Percentiles rank a stretch among this genome's conserved stretches.
phyloP scores from a whole-genome alignment of 2,329 filamentous ascomycete species.

The Aureobasidium vineae region DNA sequence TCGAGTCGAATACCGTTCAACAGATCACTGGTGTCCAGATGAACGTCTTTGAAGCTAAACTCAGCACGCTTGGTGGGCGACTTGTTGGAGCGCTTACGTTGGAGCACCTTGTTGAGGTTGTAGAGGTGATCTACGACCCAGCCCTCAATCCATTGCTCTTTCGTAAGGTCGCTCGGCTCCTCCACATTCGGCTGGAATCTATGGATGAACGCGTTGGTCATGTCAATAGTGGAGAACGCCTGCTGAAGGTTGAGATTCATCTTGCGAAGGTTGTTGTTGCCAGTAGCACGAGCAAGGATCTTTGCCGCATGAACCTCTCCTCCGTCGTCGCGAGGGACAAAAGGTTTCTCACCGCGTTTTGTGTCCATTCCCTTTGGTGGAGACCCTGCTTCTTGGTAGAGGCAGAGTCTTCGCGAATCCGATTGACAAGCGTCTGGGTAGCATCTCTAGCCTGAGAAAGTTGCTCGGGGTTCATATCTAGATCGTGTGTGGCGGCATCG shows the following conservation, averaged over 20 bases:
- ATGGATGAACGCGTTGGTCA: not conserved
- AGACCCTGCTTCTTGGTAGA: not conserved
- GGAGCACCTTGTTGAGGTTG: not conserved
- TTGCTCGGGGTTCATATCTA: not conserved
- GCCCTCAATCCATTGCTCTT: not conserved
- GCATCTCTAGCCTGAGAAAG: not conserved
- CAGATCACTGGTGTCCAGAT: not conserved
- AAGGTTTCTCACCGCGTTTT: not conserved
- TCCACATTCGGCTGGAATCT: no score
- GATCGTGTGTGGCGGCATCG: not conserved
- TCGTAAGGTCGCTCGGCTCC: no score
- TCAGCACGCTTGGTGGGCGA: not conserved
- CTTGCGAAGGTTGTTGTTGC: not conserved
- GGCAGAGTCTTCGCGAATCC: not conserved
- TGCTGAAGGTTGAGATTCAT: not conserved
- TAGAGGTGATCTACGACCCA: not conserved
- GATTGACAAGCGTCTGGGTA: not conserved
- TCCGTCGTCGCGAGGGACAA: not conserved
- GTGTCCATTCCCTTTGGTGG: not conserved
- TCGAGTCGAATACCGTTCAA: not conserved
- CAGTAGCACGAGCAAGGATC: not conserved
- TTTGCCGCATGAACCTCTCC: not conserved
- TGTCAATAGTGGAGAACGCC: not conserved
- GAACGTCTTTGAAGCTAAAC: not conserved
- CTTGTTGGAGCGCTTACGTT: not conserved